phyloP scores from a whole-genome alignment of 306 rosid species.

The Citrullus mucosospermus region DNA sequence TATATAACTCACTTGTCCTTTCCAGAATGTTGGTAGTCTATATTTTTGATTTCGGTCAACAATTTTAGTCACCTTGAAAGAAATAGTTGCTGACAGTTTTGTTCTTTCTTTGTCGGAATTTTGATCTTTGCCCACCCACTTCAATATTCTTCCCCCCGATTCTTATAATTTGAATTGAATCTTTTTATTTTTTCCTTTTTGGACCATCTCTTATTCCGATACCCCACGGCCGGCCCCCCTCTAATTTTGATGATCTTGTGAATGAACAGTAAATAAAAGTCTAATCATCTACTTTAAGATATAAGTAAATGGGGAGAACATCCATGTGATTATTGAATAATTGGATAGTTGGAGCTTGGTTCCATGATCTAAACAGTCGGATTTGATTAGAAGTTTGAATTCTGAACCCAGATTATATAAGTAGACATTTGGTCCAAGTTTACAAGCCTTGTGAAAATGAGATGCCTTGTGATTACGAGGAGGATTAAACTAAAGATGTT shows the following conservation, averaged over 20 bases:
- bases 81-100: slow-evolving; percentile 17
- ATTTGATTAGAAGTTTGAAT: not conserved
- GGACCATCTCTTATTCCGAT: slow-evolving; percentile 6
- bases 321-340: not conserved
- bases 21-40: slow-evolving; percentile 4
- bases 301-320: not conserved
- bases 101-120: not conserved
- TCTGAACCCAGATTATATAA: not conserved
- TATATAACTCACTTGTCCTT: not conserved
- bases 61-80: not conserved
- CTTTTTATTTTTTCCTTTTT: not conserved
- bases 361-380: not conserved
- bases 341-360: not conserved
- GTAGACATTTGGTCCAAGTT: not conserved
- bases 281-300: not conserved
- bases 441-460: not conserved
- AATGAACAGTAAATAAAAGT: not conserved
- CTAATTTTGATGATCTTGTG: not conserved
- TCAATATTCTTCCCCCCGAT: not conserved
- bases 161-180: slow-evolving; percentile 4
- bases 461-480: slow-evolving; percentile 19
- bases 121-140: not conserved
- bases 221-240: slow-evolving; percentile 1
- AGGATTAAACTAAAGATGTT: slow-evolving; percentile 9
- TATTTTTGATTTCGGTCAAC: not conserved